Evolutionary conservation across 768 basidiomycete genomes (phyloP), one percentile per base, ranked within the genome.

Genomic region (Chlorophyllum brunneum): DNA sequence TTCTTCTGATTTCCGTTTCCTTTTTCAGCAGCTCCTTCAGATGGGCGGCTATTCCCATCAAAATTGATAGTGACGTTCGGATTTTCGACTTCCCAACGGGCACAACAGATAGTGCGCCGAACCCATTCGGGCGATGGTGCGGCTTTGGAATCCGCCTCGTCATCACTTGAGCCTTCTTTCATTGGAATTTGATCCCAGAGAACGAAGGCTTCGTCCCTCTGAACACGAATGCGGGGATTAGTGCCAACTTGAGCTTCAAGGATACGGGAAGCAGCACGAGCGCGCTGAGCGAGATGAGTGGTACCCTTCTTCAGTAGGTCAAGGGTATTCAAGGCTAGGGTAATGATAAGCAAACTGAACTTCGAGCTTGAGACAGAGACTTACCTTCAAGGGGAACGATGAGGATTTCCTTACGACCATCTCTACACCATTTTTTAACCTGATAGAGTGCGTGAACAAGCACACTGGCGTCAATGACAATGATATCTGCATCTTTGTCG

Each of bases 261-360:
- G 47, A 92, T 84, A 20, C 94, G 85, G 9, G 93, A 92, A 10
- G 93, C 94, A 0, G 86, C 77, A 18, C 94, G 87, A 1, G 93
- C 93, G 23, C 85, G 83, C 62, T 88, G 82, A 0, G 93, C 91
- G 9, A 92, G 76, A 0, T 80, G 70, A 23, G 77, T 87, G 0
- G 85, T 83, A 1, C 93, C 93, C 64, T 95, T 97, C 79, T 97
- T 97, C 62, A 95, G 79, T 1, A 95, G 71, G 63, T 97, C 94
- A 2, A 97, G 78, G 0, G 93, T 95, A 61, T 93, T 95, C 23
- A 97, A 77, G 7, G 88, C 93, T 95, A 65, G 16, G 0, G 8
- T 15, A 41, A 23, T 48, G 13, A 37, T 16, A 43, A 45, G 16
- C 36, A 9, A 54, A 34, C 29, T 8, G 23, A 42, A 42, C 10